Base-by-base conservation (phyloP, 2,329 filamentous ascomycete species). In the Xylaria sp. region DNA sequence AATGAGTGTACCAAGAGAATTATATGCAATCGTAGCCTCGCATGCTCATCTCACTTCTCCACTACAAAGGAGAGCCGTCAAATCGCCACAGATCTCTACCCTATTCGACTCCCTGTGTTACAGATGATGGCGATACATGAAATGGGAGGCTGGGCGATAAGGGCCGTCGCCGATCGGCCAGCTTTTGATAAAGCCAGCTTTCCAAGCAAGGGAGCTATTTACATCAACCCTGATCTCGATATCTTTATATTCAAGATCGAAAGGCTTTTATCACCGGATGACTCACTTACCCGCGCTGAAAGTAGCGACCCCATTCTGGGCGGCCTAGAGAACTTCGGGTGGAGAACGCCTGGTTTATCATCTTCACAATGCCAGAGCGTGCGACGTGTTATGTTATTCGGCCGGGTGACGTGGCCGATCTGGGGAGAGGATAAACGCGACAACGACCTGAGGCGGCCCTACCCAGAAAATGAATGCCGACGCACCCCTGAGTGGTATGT, bases 161-260 rank as follows among this genome's bases (percentile, higher is more conserved):
- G 28, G 28, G 28, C 2, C 50, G 12, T 54, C 31, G 13, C 31
- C 10, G 12, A 51, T 28, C 13, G 28, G 12, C 20, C 31, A n/a
- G 15, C 20, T 18, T 31, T 13, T 12, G 25, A 31, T 52, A 31
- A 31, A 18, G 28, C 23, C 50, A 7, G 20, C 18, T 28, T 15
- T 55, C 23, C 60, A 52, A 13, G 31, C 34, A 7, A 28, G 31
- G 60, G 60, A 1, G 48, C 50, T 12, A 48, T 63, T 46, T 63
- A 63, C 39, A 63, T 63, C 51, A 63, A 51, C 39, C 23, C 39
- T 18, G 23, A 63, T 4, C 60, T 18, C 50, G 50, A 63, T 46
- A 63, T 63, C 15, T 63, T 63, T 34, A 5, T 41, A 23, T n/a
- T 44, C 48, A 20, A 18, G 5, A 3, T 61, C 31, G 6, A 52